These are phyloP conservation scores for Passalora sequoiae DNA, from an alignment of 2,329 filamentous ascomycete species.

Conservation along the genomic window DNA sequence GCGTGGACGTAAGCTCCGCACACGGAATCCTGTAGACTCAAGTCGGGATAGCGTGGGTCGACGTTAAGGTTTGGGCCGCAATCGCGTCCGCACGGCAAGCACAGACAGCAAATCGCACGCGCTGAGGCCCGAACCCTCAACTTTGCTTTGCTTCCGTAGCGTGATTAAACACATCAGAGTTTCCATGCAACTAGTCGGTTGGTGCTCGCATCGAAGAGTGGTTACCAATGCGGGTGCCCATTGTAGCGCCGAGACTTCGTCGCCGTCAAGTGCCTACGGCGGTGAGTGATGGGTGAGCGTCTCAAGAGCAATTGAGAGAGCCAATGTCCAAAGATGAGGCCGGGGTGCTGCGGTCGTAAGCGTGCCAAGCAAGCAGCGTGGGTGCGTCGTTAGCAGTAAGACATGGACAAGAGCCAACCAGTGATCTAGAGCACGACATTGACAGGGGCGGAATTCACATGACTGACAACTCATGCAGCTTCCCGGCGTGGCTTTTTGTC, in stretches of 20 bases:
- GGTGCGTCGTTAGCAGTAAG: constrained; percentile 11
- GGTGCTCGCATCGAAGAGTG: too few relatives aligned
- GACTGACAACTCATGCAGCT: constrained; percentile 19
- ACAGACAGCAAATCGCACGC: constrained; percentile 12
- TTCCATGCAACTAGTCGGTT: neutral
- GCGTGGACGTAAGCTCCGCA: constrained; percentile 9
- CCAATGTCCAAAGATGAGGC: too few relatives aligned
- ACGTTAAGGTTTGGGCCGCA: constrained; percentile 24
- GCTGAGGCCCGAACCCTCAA: constrained; percentile 20
- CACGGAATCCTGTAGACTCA: constrained; percentile 9
- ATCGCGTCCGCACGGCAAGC: constrained; percentile 15
- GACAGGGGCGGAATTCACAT: constrained; percentile 22
- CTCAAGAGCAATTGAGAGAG: too few relatives aligned
- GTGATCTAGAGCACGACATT: constrained; percentile 23
- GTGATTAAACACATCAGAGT: neutral
- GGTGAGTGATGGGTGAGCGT: too few relatives aligned
- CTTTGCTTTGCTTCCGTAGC: constrained; percentile 11
- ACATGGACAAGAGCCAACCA: constrained; percentile 10
- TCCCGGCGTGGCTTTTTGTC: constrained; percentile 19
- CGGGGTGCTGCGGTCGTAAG: constrained; percentile 7
- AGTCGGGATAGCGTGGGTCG: constrained; percentile 7
- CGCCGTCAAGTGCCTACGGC: too few relatives aligned
- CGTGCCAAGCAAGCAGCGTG: constrained; percentile 21
- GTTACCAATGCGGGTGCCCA: too few relatives aligned
- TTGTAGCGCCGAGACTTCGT: too few relatives aligned